Conservation (phyloP, 192 early-diverging fungal genomes). For the Haplosporangium gracile region DNA sequence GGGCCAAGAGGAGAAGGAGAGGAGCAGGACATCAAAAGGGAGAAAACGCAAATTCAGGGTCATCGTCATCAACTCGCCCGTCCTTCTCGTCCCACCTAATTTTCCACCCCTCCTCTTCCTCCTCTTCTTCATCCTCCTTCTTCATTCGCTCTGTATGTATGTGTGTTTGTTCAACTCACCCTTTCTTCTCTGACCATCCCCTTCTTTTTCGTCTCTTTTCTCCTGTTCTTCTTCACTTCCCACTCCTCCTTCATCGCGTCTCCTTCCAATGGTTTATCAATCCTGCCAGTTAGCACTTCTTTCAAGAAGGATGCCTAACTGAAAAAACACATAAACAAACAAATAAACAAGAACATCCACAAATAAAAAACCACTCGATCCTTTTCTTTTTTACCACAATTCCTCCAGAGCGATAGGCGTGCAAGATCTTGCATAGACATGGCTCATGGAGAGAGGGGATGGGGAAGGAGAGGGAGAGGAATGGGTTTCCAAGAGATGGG, state of each 20-base stretch:
- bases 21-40: neutral
- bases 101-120: neutral
- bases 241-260: neutral
- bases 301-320: neutral
- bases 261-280: slow-evolving; percentile 1
- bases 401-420: neutral
- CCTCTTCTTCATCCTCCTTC: too few relatives aligned
- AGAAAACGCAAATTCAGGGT: slow-evolving; percentile 7
- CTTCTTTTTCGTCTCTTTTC: neutral
- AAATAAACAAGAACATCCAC: neutral
- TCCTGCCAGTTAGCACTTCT: slow-evolving; percentile 7
- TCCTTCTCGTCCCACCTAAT: neutral
- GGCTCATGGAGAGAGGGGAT: neutral
- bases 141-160: neutral
- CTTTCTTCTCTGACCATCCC: neutral
- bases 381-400: neutral
- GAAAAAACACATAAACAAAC: slow-evolving; percentile 1
- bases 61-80: neutral
- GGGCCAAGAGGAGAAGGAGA: neutral
- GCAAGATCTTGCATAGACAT: neutral
- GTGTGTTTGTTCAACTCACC: neutral
- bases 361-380: slow-evolving; percentile 1
- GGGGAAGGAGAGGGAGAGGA: neutral
- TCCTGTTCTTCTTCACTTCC: neutral
- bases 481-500: neutral